Evolutionary conservation across 352 stramenopile species (phyloP).

Genomic region (Globisporangium yorkense): DNA sequence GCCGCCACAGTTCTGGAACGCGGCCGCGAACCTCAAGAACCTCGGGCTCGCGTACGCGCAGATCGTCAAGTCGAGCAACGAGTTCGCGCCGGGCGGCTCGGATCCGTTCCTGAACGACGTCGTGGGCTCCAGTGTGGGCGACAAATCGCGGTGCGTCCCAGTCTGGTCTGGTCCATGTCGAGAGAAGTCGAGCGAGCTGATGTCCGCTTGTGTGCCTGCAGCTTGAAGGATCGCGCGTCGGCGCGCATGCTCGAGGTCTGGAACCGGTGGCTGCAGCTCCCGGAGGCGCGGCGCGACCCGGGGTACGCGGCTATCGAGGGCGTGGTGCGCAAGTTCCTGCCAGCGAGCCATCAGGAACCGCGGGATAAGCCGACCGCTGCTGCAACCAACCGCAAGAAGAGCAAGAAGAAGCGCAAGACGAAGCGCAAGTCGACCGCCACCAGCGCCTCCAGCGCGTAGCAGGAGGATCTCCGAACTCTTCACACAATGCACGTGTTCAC

Average conservation of each 20-base stretch:
- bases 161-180: neutral
- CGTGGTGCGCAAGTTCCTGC: conserved; percentile 47
- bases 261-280: conserved; percentile 46
- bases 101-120: conserved; percentile 50
- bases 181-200: neutral
- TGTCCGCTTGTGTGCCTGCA: conserved; percentile 6
- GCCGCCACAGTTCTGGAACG: conserved; percentile 50
- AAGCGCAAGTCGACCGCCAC: neutral
- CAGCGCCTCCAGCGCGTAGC: neutral
- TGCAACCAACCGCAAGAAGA: neutral
- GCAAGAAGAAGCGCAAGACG: neutral
- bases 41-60: conserved; percentile 91
- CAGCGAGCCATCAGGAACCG: conserved; percentile 5
- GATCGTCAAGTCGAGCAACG: conserved; percentile 81
- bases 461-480: neutral
- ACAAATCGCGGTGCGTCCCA: conserved; percentile 26
- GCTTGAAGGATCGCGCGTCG: conserved; percentile 61
- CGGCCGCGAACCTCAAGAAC: conserved; percentile 87
- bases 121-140: conserved; percentile 30
- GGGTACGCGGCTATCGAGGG: conserved; percentile 43
- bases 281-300: conserved; percentile 37
- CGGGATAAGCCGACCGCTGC: conserved; percentile 1
- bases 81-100: conserved; percentile 20
- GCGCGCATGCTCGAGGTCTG: conserved; percentile 69
- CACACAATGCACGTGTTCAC: neutral